Evolutionary conservation across 805 yeast species (phyloP).

Genomic region (Sporopachydermia quercuum): DNA sequence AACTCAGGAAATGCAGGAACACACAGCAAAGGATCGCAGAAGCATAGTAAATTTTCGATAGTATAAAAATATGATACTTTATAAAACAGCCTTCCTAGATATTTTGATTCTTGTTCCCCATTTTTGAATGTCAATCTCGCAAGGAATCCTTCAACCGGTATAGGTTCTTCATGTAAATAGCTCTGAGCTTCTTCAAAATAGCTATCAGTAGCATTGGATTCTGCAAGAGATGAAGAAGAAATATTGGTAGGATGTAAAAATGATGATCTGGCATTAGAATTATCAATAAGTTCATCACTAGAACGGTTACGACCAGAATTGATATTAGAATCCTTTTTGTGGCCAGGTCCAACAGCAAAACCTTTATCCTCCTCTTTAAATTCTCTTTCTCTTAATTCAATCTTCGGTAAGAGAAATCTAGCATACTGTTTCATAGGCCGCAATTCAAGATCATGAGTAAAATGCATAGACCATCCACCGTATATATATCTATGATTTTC

Average conservation of each 20-base stretch:
- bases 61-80: constrained; percentile 52
- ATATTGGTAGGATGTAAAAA: constrained; percentile 12
- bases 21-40: constrained; percentile 37
- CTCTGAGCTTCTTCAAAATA: background rate
- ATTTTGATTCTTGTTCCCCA: constrained; percentile 24
- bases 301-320: background rate
- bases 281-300: background rate
- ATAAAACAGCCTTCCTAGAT: constrained; percentile 27
- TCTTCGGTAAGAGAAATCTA: background rate
- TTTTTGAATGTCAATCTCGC: constrained; percentile 35
- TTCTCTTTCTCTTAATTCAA: no score
- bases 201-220: background rate
- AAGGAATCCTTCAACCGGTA: constrained; percentile 72
- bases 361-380: no score
- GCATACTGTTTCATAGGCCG: constrained; percentile 22
- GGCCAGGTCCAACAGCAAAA: no score
- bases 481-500: constrained; percentile 26
- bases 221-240: constrained; percentile 9
- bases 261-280: background rate
- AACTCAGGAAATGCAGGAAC: constrained; percentile 43
- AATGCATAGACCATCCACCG: constrained; percentile 27
- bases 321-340: no score
- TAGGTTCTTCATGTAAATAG: constrained; percentile 36
- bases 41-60: constrained; percentile 44
- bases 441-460: constrained; percentile 44